Conservation (phyloP, 805 yeast species). For the Suhomyces xylopsoci region DNA sequence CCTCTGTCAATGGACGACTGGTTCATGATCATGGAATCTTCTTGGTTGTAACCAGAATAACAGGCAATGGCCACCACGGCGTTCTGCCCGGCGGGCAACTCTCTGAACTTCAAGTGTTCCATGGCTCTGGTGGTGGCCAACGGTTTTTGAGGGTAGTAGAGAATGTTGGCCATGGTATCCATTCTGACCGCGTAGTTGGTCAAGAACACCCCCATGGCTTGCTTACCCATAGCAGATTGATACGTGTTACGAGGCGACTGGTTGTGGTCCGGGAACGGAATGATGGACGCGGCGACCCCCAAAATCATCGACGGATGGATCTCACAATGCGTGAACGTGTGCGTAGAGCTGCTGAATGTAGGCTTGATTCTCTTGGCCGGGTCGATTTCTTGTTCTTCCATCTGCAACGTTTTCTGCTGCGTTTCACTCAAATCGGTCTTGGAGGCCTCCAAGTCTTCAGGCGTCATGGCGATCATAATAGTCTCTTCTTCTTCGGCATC, state of each 20-base stretch:
- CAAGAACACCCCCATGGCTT: conserved; percentile 98
- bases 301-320: conserved; percentile 98
- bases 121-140: conserved; percentile 96
- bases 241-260: conserved; percentile 99
- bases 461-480: conserved; percentile 97
- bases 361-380: conserved; percentile 87
- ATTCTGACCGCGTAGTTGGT: conserved; percentile 94
- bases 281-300: conserved; percentile 97
- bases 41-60: conserved; percentile 98
- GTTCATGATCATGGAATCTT: conserved; percentile 99
- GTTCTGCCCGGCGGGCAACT: conserved; percentile 98
- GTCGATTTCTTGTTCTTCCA: conserved; percentile 50
- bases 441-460: conserved; percentile 84
- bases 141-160: conserved; percentile 97
- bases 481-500: conserved; percentile 99
- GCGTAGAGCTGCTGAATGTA: conserved; percentile 47
- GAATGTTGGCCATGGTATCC: conserved; percentile 99
- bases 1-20: conserved; percentile 97
- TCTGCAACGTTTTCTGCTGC: conserved; percentile 41
- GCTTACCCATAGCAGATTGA: conserved; percentile 99
- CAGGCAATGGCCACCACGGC: conserved; percentile 98
- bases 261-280: conserved; percentile 99
- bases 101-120: conserved; percentile 97
- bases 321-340: conserved; percentile 97
- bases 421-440: conserved; percentile 40